These are phyloP conservation scores for Vanilla planifolia DNA, from an alignment of 106 monocot species.

Conservation along the genomic window DNA sequence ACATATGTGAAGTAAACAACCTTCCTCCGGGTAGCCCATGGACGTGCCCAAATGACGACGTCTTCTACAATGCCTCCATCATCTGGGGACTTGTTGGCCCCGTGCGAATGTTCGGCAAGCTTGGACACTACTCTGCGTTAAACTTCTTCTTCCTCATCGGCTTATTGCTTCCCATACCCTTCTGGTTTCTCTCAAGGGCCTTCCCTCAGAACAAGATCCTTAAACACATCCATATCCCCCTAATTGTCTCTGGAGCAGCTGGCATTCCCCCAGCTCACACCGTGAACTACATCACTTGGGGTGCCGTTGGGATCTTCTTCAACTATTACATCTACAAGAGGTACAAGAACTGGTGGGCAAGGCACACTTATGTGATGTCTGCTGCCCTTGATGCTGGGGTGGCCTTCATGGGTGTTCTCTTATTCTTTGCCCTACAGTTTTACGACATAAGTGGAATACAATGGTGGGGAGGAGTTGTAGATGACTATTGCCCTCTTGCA, in stretches of 20 bases:
- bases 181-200: conserved; percentile 42
- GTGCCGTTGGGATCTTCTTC: conserved; percentile 49
- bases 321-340: conserved; percentile 52
- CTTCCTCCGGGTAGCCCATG: conserved; percentile 71
- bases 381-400: conserved; percentile 74
- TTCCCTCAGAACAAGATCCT: conserved; percentile 65
- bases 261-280: conserved; percentile 56
- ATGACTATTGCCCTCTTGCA: conserved; percentile 49
- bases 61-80: conserved; percentile 64
- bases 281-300: conserved; percentile 71
- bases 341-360: conserved; percentile 74
- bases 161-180: conserved; percentile 45
- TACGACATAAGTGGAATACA: conserved; percentile 16
- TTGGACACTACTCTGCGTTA: conserved; percentile 29
- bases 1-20: conserved; percentile 58
- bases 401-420: conserved; percentile 77
- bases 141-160: conserved; percentile 75
- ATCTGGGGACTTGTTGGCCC: conserved; percentile 95
- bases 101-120: conserved; percentile 46
- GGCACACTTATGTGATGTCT: conserved; percentile 73
- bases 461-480: conserved; percentile 52
- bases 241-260: conserved; percentile 45
- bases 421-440: conserved; percentile 54
- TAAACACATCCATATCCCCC: conserved; percentile 57
- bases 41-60: conserved; percentile 70